Evolutionary conservation across 108 stramenopile genomes (phyloP).

Genomic region (Parietichytrium sp.): DNA sequence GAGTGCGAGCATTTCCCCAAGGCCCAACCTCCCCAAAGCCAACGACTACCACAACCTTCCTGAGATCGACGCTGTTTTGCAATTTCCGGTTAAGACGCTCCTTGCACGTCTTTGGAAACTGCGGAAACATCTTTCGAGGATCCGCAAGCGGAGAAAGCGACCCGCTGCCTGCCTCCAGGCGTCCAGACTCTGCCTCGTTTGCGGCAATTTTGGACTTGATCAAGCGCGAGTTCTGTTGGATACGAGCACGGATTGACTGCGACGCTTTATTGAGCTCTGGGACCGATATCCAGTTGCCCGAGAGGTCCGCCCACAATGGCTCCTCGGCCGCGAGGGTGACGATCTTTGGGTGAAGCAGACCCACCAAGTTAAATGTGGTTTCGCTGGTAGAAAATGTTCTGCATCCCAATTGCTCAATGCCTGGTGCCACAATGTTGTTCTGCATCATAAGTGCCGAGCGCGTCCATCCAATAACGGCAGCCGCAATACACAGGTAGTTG

Average conservation of each 20-base stretch:
- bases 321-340: slow-evolving; percentile 27
- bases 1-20: slow-evolving; percentile 38
- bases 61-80: not conserved
- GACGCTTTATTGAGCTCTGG: slow-evolving; percentile 35
- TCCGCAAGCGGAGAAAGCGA: not conserved
- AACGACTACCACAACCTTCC: not conserved
- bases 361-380: slow-evolving; percentile 38
- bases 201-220: not conserved
- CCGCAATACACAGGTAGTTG: slow-evolving; percentile 40
- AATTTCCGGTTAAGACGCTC: not conserved
- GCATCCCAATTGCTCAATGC: slow-evolving; percentile 24
- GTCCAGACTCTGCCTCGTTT: not conserved
- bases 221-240: too few species aligned
- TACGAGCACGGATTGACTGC: not conserved
- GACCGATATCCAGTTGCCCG: not conserved
- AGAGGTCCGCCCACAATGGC: slow-evolving; percentile 36
- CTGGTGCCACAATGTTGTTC: slow-evolving; percentile 40
- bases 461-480: slow-evolving; percentile 43
- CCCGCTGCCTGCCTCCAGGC: slow-evolving; percentile 32
- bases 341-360: slow-evolving; percentile 40
- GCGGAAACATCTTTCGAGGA: not conserved
- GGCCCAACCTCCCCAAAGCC: slow-evolving; percentile 46
- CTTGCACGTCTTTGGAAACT: not conserved
- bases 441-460: slow-evolving; percentile 40
- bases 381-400: slow-evolving; percentile 32